phyloP scores from a whole-genome alignment of 2,329 filamentous ascomycete genomes.

The Pleoardoris graminearum region DNA sequence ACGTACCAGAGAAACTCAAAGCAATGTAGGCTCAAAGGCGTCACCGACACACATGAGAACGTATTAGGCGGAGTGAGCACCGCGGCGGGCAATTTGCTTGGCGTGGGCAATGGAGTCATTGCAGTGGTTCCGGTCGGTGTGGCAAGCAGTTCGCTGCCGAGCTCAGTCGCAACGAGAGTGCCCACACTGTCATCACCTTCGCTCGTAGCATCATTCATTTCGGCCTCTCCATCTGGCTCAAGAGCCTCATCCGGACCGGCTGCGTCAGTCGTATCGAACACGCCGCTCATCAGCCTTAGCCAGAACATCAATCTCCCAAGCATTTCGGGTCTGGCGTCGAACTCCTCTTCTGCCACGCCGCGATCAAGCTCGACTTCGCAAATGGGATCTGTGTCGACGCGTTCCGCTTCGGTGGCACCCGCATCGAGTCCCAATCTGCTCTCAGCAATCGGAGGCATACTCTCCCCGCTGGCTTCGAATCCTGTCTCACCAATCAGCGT shows the following conservation, averaged over 20 bases:
- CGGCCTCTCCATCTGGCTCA: not conserved
- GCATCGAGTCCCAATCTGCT: not conserved
- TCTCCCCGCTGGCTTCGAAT: not conserved
- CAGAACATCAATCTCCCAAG: not conserved
- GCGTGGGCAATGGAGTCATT: slow-evolving; percentile 3
- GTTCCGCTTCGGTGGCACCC: not conserved
- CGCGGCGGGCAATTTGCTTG: not conserved
- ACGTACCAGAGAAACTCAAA: slow-evolving; percentile 10
- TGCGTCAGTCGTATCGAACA: not conserved
- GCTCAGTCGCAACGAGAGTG: not conserved
- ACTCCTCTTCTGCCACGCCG: not conserved
- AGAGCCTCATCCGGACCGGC: not conserved
- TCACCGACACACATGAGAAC: not conserved
- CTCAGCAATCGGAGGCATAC: not conserved
- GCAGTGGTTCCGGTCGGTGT: slow-evolving; percentile 2
- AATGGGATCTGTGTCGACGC: not conserved
- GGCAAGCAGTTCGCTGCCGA: not conserved
- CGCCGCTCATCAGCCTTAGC: not conserved
- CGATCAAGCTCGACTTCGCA: not conserved
- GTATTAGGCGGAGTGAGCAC: not conserved
- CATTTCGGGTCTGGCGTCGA: not conserved
- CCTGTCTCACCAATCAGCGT: not conserved
- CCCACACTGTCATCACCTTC: not conserved
- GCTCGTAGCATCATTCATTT: not conserved
- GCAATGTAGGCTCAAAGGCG: slow-evolving; percentile 15